Evolutionary conservation across 1,284 basidiomycete genomes (phyloP).

Genomic region (Trichosporon inkin): DNA sequence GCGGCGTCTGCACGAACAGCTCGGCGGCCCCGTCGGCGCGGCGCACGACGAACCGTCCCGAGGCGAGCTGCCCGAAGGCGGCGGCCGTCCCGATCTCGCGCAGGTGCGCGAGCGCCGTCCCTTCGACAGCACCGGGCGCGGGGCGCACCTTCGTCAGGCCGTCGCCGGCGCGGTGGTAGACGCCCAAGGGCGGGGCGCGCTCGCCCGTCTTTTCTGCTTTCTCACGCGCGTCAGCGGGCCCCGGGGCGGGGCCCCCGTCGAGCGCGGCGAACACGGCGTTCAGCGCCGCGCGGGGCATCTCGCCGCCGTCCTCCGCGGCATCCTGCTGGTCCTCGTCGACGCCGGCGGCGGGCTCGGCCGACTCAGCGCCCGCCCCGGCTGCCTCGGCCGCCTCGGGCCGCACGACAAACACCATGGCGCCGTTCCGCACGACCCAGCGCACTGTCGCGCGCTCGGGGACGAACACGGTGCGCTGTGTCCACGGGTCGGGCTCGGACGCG

Average conservation of each 20-base stretch:
- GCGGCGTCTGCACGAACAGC: conserved; percentile 34
- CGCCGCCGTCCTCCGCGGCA: not conserved
- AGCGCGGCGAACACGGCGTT: not conserved
- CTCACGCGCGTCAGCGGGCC: not conserved
- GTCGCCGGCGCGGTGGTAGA: not conserved
- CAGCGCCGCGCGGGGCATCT: not conserved
- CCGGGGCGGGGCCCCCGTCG: not conserved
- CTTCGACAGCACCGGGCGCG: not conserved
- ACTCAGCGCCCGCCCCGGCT: not conserved
- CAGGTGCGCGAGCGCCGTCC: conserved; percentile 1
- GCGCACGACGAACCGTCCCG: conserved; percentile 26
- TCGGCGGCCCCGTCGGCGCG: conserved; percentile 13
- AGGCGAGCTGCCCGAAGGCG: conserved; percentile 25
- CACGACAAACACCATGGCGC: not conserved
- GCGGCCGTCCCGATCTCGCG: conserved; percentile 19
- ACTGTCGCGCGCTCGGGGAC: not conserved
- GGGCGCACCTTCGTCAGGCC: not conserved
- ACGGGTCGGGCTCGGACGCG: not conserved
- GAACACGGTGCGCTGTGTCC: not conserved
- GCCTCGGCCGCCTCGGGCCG: not conserved
- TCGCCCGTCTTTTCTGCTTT: not conserved
- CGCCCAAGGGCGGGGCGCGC: not conserved
- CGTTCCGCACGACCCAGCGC: not conserved
- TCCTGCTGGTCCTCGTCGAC: not conserved
- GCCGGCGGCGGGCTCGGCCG: not conserved